A percentile compares a stretch with the other conserved stretches of the same genome.
phyloP scores from a whole-genome alignment of 345 rosid species.

The Kernera saxatilis region DNA sequence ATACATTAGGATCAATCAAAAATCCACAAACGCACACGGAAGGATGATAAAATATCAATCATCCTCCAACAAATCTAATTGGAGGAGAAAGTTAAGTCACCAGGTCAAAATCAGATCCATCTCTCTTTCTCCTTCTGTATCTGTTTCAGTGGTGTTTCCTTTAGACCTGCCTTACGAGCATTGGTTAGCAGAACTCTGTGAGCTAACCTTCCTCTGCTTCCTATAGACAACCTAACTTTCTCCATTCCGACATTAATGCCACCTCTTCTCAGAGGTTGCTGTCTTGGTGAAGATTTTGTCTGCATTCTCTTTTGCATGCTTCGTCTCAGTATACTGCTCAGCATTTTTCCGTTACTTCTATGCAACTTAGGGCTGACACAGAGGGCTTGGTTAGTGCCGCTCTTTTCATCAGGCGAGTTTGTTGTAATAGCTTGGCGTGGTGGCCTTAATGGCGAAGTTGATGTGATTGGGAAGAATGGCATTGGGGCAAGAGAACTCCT shows the following conservation, averaged over 20 bases:
- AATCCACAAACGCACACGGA: constrained; percentile 18
- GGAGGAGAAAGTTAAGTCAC: constrained; percentile 12
- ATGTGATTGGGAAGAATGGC: constrained; percentile 35
- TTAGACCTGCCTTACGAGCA: constrained; percentile 53
- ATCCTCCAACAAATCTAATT: constrained; percentile 16
- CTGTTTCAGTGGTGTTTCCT: constrained; percentile 54
- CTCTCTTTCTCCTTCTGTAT: constrained; percentile 62
- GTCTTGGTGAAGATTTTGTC: constrained; percentile 39
- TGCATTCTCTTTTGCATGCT: constrained; percentile 69
- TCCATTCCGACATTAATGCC: constrained; percentile 86
- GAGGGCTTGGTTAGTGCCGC: constrained; percentile 25
- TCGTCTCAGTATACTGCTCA: constrained; percentile 52
- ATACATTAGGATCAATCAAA: constrained; percentile 22
- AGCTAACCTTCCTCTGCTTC: constrained; percentile 72
- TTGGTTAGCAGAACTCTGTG: constrained; percentile 50
- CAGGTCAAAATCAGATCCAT: constrained; percentile 33
- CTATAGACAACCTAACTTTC: constrained; percentile 75
- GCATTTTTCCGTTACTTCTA: constrained; percentile 46
- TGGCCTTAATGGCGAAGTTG: constrained; percentile 26
- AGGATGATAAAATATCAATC: constrained; percentile 27
- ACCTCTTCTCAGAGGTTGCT: constrained; percentile 59
- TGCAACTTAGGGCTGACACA: constrained; percentile 52
- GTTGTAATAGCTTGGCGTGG: constrained; percentile 24
- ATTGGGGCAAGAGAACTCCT: constrained; percentile 73
- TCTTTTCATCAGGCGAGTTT: constrained; percentile 38